These are phyloP conservation scores for Cyberlindnera mycetangii DNA, from an alignment of 805 yeast species.

Conservation along the genomic window DNA sequence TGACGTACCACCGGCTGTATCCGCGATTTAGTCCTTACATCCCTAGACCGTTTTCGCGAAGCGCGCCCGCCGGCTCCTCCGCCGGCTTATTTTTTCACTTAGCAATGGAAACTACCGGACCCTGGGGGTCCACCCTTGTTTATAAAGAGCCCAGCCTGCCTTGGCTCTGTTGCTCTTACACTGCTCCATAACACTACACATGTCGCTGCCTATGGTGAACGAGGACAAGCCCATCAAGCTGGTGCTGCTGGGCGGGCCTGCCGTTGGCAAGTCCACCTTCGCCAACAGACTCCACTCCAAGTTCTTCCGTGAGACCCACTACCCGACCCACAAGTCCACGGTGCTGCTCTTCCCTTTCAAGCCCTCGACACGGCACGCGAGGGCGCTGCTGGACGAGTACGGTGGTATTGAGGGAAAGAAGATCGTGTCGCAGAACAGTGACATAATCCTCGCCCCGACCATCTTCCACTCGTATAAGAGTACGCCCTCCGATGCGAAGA, in stretches of 20 bases:
- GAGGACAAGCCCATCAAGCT: slow-evolving; percentile 45
- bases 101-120: too few species aligned
- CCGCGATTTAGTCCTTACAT: not conserved
- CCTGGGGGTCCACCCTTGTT: too few species aligned
- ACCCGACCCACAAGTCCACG: slow-evolving; percentile 65
- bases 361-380: slow-evolving; percentile 39
- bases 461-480: slow-evolving; percentile 34
- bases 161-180: not conserved
- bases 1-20: not conserved
- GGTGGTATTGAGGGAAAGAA: slow-evolving; percentile 39
- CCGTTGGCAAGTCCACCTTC: slow-evolving; percentile 59
- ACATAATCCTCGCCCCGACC: slow-evolving; percentile 35
- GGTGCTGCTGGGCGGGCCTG: slow-evolving; percentile 59
- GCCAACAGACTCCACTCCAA: slow-evolving; percentile 47
- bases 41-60: not conserved
- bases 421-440: slow-evolving; percentile 30
- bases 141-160: not conserved
- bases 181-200: too few species aligned
- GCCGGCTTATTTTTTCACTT: too few species aligned
- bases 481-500: slow-evolving; percentile 6
- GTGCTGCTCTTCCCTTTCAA: slow-evolving; percentile 55
- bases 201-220: slow-evolving; percentile 11
- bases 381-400: slow-evolving; percentile 46
- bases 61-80: not conserved
- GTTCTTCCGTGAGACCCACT: slow-evolving; percentile 62